phyloP scores from a whole-genome alignment of 345 rosid genomes.

The Cochlearia excelsa region DNA sequence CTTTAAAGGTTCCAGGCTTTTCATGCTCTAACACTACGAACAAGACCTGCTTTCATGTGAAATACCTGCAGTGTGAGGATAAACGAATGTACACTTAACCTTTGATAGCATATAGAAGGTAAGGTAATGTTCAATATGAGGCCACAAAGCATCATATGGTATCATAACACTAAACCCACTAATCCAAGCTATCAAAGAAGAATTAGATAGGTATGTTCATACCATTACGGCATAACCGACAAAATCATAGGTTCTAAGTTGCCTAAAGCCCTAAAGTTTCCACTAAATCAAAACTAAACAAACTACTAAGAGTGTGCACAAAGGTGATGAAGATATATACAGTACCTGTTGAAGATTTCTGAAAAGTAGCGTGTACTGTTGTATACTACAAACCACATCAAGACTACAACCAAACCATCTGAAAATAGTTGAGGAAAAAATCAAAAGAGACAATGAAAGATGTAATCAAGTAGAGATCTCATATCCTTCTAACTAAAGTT shows the following conservation, averaged over 20 bases:
- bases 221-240: neutral
- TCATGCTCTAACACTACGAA: slow-evolving; percentile 21
- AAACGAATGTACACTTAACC: neutral
- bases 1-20: slow-evolving; percentile 23
- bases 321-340: neutral
- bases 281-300: neutral
- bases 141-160: slow-evolving; percentile 11
- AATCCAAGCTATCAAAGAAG: neutral
- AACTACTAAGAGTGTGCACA: slow-evolving; percentile 2
- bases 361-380: slow-evolving; percentile 63
- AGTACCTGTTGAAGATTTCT: slow-evolving; percentile 61
- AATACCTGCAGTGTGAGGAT: slow-evolving; percentile 30
- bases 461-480: slow-evolving; percentile 9
- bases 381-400: slow-evolving; percentile 83
- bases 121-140: neutral
- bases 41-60: slow-evolving; percentile 18
- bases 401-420: slow-evolving; percentile 77
- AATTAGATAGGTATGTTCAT: neutral
- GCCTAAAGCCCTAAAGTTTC: too few species aligned
- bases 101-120: slow-evolving; percentile 4
- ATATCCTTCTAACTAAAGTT: neutral
- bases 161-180: slow-evolving; percentile 14
- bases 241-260: too few species aligned
- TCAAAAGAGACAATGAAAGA: slow-evolving; percentile 6
- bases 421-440: slow-evolving; percentile 44